Percentiles rank a stretch among this genome's conserved stretches.
These are phyloP conservation scores for Rubroboletus pulcherrimus DNA, from an alignment of 768 basidiomycete genomes.

Conservation along the genomic window DNA sequence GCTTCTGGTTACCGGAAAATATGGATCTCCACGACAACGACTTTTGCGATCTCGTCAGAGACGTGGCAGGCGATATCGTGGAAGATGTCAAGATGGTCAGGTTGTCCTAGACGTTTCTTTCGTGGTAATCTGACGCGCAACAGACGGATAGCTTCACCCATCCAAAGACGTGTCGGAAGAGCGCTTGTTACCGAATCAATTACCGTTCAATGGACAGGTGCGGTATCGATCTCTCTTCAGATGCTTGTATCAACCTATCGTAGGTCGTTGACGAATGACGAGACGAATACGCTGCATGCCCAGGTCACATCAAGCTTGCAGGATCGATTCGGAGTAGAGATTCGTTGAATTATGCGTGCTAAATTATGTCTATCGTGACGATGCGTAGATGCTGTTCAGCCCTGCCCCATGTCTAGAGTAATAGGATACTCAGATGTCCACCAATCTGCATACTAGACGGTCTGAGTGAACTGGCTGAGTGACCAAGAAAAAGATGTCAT, in stretches of 20 bases:
- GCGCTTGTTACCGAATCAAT: constrained; percentile 86
- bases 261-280: constrained; percentile 86
- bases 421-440: constrained; percentile 15
- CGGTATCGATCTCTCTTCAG: constrained; percentile 6
- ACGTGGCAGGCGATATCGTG: constrained; percentile 86
- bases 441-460: background rate
- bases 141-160: constrained; percentile 92
- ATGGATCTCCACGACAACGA: constrained; percentile 83
- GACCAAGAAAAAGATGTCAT: constrained; percentile 22
- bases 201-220: constrained; percentile 97
- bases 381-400: constrained; percentile 21
- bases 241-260: constrained; percentile 2
- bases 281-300: constrained; percentile 77
- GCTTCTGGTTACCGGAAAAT: constrained; percentile 81
- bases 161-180: constrained; percentile 77
- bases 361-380: constrained; percentile 34
- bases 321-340: constrained; percentile 75
- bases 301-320: constrained; percentile 53
- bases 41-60: constrained; percentile 92
- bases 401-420: constrained; percentile 30
- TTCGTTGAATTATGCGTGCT: constrained; percentile 62
- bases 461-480: background rate
- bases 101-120: background rate
- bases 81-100: constrained; percentile 85
- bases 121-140: constrained; percentile 3